Evolutionary conservation across 2,329 filamentous ascomycete genomes (phyloP), one percentile per base, ranked within the genome.

Genomic region (Aspergillus japonicus): DNA sequence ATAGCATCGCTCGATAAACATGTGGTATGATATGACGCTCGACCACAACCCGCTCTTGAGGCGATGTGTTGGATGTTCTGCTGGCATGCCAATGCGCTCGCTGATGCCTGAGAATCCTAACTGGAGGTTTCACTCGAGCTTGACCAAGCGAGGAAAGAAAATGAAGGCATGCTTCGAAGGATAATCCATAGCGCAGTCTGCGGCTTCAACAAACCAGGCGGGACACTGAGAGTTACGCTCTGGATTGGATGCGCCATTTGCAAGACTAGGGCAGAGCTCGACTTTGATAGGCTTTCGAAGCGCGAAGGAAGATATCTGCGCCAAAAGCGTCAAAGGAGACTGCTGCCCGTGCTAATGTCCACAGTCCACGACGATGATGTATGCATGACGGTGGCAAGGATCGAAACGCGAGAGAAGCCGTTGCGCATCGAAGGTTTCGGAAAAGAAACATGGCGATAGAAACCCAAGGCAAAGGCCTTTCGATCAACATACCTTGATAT

Each of bases 401-500:
- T 69, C 68, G 68, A 62, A 69, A 68, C 60, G 66, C 69, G 67
- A 68, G 68, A 70, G 64, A 69, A 70, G 68, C 69, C 71, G 71
- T 69, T 73, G 71, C 72, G 72, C 71, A 72, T 71, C 75, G 64
- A 70, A 66, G 69, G 70, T 73, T 70, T 75, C 69, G 73, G 78
- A 73, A 62, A 77, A 71, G 66, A 71, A 76, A 81, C 75, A 80
- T 82, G 86, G 85, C 87, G 87, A 89, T 84, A 81, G 84, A 87
- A 88, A 84, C 86, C 87, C 86, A 84, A 85, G 82, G 87, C 79
- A 76, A 81, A 74, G 81, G 86, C 88, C 88, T 89, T 83, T 89
- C 86, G 84, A 88, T 92, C 90, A 92, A 99, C 95, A 96, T 99
- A 99, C 95, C 95, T 99, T 98, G 83, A 99, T 96, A 88, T 96